Base-by-base conservation (phyloP, 768 basidiomycete species). In the Trametes cinnabarina region DNA sequence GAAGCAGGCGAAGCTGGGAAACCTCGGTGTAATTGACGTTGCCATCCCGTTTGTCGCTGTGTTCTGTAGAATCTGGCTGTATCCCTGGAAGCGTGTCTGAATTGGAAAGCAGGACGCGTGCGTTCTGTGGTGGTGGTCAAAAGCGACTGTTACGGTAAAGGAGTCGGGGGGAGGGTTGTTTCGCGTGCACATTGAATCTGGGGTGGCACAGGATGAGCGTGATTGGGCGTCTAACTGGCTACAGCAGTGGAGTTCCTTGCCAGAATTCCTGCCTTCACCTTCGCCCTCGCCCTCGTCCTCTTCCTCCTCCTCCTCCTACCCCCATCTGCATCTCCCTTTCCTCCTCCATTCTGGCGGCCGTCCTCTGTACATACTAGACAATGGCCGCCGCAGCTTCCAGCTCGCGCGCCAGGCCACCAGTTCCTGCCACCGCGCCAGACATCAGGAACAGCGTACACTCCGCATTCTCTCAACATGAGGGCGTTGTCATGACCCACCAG, bases 401-500 rank as follows among this genome's bases (percentile, higher is more conserved):
- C 41, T 63, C 65, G 26, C 51, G 54, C 57, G 56, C 58, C 32
- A 60, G 54, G 54, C 58, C n/a, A n/a, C n/a, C 46, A 39, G 55
- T 61, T 20, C 44, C 44, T 15, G 44, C 44, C 22, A 19, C 44
- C 19, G 44, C 44, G 15, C 25, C 44, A 46, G 57, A 56, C 19
- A 58, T 58, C 48, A 62, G 65, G 50, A 55, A 60, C 58, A 58
- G 56, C 53, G 50, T 55, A 14, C 57, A 47, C 28, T 57, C 58
- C 46, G 15, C 17, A 22, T 64, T 63, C 43, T 47, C 63, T 73
- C 69, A 77, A 74, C 50, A 69, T 69, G 63, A 77, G 49, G 75
- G 72, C 55, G 83, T 83, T 55, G 76, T 77, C 54, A 83, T 82
- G 62, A 82, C 83, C 34, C 69, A 74, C 56, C 55, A 62, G 51